phyloP scores from a whole-genome alignment of 257 asterid species.

The Nicotiana paniculata region DNA sequence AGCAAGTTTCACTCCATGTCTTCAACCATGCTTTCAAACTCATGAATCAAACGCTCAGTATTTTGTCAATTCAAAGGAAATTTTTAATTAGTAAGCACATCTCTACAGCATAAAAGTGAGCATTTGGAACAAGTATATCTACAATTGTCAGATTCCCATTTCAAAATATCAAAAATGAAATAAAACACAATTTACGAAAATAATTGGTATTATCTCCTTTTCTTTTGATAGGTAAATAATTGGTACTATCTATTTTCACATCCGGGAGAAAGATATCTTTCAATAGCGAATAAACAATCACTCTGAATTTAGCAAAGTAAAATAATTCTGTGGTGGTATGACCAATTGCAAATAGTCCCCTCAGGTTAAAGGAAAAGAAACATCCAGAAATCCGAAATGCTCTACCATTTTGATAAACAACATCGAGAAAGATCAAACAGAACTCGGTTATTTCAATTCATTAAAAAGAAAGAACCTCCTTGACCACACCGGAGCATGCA shows the following conservation, averaged over 20 bases:
- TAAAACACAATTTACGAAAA: neutral
- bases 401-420: neutral
- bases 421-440: neutral
- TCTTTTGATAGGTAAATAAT: neutral
- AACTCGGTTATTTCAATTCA: neutral
- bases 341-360: neutral
- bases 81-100: neutral
- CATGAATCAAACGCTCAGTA: neutral
- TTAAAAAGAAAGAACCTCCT: neutral
- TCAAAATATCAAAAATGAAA: neutral
- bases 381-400: neutral
- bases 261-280: neutral
- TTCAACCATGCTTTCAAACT: neutral
- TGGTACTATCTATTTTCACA: neutral
- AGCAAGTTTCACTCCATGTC: neutral
- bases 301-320: neutral
- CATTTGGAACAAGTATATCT: neutral
- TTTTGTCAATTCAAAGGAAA: neutral
- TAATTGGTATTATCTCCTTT: neutral
- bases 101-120: neutral
- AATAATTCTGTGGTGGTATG: neutral
- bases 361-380: neutral
- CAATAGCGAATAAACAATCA: neutral
- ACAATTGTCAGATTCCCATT: neutral
- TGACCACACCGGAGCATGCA: neutral